Base-by-base conservation (phyloP, 768 basidiomycete species). In the Suillus occidentalis region DNA sequence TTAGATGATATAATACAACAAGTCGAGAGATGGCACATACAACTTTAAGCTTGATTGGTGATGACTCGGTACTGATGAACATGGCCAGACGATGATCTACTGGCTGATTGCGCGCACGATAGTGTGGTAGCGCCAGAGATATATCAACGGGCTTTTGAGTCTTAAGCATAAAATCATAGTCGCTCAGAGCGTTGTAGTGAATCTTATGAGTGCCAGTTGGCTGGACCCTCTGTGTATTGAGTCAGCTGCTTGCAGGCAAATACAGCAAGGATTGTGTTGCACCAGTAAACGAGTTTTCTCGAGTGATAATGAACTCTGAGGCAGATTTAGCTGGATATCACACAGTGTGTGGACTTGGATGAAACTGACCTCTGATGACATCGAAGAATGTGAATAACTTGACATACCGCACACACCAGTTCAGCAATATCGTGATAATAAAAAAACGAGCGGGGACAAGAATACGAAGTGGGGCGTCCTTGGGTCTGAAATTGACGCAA, bases 101-200 rank as follows among this genome's bases (percentile, higher is more conserved):
- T 0, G 91, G 91, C 70, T 92, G 90, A 68, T 85, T 79, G 43
- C 85, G 84, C 13, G 91, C 90, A 49, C 91, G 90, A 71, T 91
- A 91, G 71, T 92, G 91, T 2, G 91, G 91, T 55, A 93, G 80
- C 28, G 86, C 83, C 57, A 93, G 84, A 28, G 88, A 85, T 61
- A 90, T 71, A 70, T 92, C 89, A 64, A 91, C 78, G 13, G 86
- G 76, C 40, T 79, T 74, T 63, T 80, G 76, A 13, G 82, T 80
- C 18, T 82, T 80, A 66, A 89, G 84, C 68, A 90, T 78, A 70
- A 87, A 89, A 71, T 92, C 91, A 85, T 88, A 90, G 65, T 85
- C 83, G 18, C 85, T 81, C 47, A 83, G 79, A 34, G 82, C 79
- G 31, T 81, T 80, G 69, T 89, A 92, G 75, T 86, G 88, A 49